These are phyloP conservation scores for Leavenworthia alabamica DNA, from an alignment of 345 rosid genomes.

Conservation along the genomic window DNA sequence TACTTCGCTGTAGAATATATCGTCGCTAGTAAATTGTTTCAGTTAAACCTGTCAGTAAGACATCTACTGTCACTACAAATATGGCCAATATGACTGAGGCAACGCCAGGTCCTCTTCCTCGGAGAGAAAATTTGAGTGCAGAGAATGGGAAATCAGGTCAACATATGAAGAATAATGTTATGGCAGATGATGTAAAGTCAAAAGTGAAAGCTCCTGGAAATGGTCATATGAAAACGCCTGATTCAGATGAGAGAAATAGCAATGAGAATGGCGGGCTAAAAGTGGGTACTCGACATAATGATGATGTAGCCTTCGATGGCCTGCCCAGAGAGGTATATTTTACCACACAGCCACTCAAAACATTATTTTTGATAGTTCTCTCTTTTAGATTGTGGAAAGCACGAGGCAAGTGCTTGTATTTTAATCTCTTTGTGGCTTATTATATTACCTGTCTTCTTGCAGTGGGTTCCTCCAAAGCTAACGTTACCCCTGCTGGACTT, in stretches of 20 bases:
- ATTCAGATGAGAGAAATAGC: constrained; percentile 32
- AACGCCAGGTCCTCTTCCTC: constrained; percentile 29
- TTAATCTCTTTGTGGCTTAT: constrained; percentile 10
- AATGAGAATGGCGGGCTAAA: constrained; percentile 35
- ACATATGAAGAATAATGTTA: constrained; percentile 29
- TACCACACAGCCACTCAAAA: background rate
- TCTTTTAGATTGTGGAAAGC: background rate
- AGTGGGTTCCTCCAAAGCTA: constrained; percentile 99
- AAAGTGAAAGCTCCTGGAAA: constrained; percentile 34
- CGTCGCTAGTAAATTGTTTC: constrained; percentile 12
- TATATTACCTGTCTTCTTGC: constrained; percentile 28
- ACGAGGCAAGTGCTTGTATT: constrained; percentile 8
- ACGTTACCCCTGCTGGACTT: constrained; percentile 73
- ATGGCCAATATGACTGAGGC: constrained; percentile 37
- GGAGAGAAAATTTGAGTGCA: constrained; percentile 39
- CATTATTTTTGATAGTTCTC: background rate
- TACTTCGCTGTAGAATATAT: constrained; percentile 5
- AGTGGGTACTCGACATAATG: constrained; percentile 36
- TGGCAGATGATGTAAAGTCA: constrained; percentile 29
- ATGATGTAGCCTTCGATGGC: constrained; percentile 38
- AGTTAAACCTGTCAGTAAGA: constrained; percentile 56
- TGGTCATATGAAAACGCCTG: constrained; percentile 37
- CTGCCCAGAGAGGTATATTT: constrained; percentile 76
- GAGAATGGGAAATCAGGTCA: constrained; percentile 44
- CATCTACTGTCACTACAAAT: constrained; percentile 43